Evolutionary conservation across 1,139 yeast genomes (phyloP).

Genomic region (Yamadazyma songkhlaensis): DNA sequence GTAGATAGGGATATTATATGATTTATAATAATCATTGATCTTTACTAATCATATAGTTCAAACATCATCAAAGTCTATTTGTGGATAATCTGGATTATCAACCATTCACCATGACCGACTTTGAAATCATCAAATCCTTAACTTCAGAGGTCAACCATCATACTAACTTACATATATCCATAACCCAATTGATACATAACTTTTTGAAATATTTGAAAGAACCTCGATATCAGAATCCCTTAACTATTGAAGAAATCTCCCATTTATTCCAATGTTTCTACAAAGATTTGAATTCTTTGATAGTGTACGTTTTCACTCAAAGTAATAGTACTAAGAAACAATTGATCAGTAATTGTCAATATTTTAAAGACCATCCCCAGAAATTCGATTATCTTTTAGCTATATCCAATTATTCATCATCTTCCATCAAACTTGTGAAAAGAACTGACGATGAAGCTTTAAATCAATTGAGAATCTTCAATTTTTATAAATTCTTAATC

Average conservation of each 20-base stretch:
- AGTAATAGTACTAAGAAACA: constrained; percentile 39
- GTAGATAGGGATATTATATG: background rate
- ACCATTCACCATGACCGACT: background rate
- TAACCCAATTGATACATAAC: constrained; percentile 14
- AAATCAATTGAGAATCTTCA: constrained; percentile 39
- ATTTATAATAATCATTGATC: no score
- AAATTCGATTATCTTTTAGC: constrained; percentile 42
- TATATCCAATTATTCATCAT: constrained; percentile 41
- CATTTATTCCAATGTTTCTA: constrained; percentile 33
- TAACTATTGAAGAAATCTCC: constrained; percentile 34
- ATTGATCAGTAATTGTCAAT: constrained; percentile 29
- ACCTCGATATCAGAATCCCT: constrained; percentile 43
- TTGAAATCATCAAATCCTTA: background rate
- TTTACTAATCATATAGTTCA: no score
- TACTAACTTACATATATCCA: constrained; percentile 4
- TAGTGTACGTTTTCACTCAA: constrained; percentile 33
- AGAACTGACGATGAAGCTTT: constrained; percentile 37
- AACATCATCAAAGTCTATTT: no score
- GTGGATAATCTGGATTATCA: no score
- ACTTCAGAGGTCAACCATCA: background rate
- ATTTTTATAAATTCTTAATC: constrained; percentile 37
- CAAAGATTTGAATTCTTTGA: constrained; percentile 37
- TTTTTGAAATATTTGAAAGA: constrained; percentile 40
- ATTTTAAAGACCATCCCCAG: constrained; percentile 29
- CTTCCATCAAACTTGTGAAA: constrained; percentile 37